Base-by-base conservation (phyloP, 1,284 basidiomycete genomes). In the Salmacisia buchloeana region DNA sequence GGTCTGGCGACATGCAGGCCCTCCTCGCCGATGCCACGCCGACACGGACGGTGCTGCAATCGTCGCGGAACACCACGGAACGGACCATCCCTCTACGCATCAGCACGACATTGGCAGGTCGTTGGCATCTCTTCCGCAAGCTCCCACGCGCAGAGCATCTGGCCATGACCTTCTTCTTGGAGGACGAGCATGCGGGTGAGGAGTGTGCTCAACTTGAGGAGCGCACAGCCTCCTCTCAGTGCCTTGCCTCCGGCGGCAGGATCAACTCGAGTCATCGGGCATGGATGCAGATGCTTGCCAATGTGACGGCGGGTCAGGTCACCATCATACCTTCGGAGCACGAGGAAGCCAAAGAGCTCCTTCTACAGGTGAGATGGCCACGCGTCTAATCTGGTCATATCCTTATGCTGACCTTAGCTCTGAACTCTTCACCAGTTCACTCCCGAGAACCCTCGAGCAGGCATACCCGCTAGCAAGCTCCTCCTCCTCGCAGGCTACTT, bases 401-500 rank as follows among this genome's bases (percentile, higher is more conserved):
- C n/a, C 38, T 4, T 29, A 39, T 23, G 23, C 36, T 35, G 31
- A 33, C 52, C 27, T 13, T 27, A 6, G 6, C 10, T 43, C 43
- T 36, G 23, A 35, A 13, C 45, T 29, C 31, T 25, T 29, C 15
- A 39, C 9, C 38, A 61, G 60, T 76, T 76, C 64, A 45, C 64
- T n/a, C 75, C 75, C 3, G 49, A 39, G n/a, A 45, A 60, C 13
- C 59, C 59, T 23, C 65, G 69, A 15, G 59, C 61, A 1, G 57
- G 59, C 1, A 63, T 69, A 1, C 64, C 61, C 0, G 61, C 69
- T 9, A 54, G 49, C 49, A 54, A 54, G 13, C 82, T 85, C 1
- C 87, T 91, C 72, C 83, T 94, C 60, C 89, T 89, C 71, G 72
- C 88, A 25, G 88, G 90, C 23, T 97, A 97, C 81, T 81, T 86